These are phyloP conservation scores for Chlorella sp. DNA, from an alignment of 139 green algal species.

Conservation along the genomic window DNA sequence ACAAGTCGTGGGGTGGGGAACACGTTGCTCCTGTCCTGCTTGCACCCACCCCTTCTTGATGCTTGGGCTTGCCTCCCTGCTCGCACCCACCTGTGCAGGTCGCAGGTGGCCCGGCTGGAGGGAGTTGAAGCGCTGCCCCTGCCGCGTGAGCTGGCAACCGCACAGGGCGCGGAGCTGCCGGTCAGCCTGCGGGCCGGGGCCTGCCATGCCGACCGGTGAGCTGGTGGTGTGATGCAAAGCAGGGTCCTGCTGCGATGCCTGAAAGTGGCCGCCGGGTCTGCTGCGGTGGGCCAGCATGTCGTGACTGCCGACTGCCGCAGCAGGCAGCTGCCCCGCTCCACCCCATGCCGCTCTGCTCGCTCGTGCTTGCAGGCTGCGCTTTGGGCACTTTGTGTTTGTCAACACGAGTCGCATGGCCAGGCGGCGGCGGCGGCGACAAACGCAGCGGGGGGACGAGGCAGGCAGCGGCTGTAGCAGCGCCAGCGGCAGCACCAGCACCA, in stretches of 20 bases:
- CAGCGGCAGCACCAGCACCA: neutral
- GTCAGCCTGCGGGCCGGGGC: neutral
- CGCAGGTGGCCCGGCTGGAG: slow-evolving; percentile 2
- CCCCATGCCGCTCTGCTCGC: no score
- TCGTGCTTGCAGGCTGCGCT: neutral
- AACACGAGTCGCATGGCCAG: neutral
- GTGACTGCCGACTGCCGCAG: no score
- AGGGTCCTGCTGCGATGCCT: no score
- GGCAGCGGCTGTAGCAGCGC: no score
- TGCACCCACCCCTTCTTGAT: neutral
- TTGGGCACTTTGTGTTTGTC: neutral
- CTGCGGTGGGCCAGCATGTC: no score
- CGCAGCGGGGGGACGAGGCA: no score
- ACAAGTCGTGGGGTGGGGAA: neutral
- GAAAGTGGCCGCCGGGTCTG: no score
- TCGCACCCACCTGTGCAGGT: neutral
- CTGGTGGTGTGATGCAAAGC: no score
- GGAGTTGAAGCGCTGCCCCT: slow-evolving; percentile 1
- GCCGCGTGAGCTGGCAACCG: neutral
- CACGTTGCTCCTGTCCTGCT: no score
- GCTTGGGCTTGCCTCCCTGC: neutral
- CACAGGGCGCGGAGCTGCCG: neutral
- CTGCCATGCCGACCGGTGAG: slow-evolving; percentile 14
- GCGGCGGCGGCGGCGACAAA: neutral
- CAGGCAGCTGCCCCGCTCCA: no score